phyloP scores from a whole-genome alignment of 2,329 filamentous ascomycete genomes.

The Venturia oleaginea region DNA sequence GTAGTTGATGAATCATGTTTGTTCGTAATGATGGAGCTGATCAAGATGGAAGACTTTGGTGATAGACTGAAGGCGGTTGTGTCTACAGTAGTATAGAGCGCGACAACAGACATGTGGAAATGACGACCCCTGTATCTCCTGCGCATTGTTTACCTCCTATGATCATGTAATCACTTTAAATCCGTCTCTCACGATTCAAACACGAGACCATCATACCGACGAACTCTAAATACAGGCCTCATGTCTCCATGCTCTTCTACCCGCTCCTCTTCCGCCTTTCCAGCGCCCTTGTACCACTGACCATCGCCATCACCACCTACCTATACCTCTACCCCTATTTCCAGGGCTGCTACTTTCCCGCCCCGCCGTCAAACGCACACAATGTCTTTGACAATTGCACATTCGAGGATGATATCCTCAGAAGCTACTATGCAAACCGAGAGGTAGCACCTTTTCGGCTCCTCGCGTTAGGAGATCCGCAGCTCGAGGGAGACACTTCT shows the following conservation, averaged over 20 bases:
- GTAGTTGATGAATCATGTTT: no score
- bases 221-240: background rate
- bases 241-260: slow-evolving; percentile 39
- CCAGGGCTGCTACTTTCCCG: slow-evolving; percentile 69
- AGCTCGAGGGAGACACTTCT: slow-evolving; percentile 85
- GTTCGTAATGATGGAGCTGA: no score
- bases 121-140: no score
- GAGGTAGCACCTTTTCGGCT: slow-evolving; percentile 67
- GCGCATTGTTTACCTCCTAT: background rate
- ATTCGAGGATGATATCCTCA: slow-evolving; percentile 28
- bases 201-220: background rate
- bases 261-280: slow-evolving; percentile 36
- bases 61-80: no score
- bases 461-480: slow-evolving; percentile 81
- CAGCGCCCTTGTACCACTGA: slow-evolving; percentile 52
- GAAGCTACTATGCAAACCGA: slow-evolving; percentile 16
- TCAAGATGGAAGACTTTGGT: no score
- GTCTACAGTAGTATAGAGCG: no score
- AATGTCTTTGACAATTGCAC: background rate
- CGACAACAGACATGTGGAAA: no score
- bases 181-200: background rate
- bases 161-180: background rate
- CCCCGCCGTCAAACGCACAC: slow-evolving; percentile 17
- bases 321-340: slow-evolving; percentile 84
- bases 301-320: slow-evolving; percentile 62